Evolutionary conservation across 2,329 filamentous ascomycete genomes (phyloP), one percentile per base, ranked within the genome.

Genomic region (Hypoxylon sp.): DNA sequence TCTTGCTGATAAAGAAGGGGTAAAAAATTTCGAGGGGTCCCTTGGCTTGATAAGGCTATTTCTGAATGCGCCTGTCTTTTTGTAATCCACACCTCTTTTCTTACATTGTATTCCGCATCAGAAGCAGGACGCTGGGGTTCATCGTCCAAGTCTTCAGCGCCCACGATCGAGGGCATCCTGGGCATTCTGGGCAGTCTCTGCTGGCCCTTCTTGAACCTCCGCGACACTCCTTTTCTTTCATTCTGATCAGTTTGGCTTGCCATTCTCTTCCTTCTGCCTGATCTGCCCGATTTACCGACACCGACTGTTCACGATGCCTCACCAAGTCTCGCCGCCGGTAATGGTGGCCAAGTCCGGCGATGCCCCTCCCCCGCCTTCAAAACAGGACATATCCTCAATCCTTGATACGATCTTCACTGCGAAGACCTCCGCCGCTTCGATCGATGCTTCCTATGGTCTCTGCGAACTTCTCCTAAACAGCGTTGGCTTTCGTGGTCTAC

Each of bases 391-490:
- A 67, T 79, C 84, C 65, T 84, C 86, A 59, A 79, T 93, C 44
- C 76, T 93, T 71, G 81, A 87, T 72, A 89, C 85, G 51, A 86
- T 93, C 70, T 93, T 94, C 79, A 86, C 83, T 48, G 87, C 91
- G 38, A 82, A 88, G 74, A 88, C 88, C 3, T 93, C 91, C 2
- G 84, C 88, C 74, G 84, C 86, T 65, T 91, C 91, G 14, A 85
- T 93, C 77, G 86, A 89, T 64, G 87, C 86, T 67, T 82, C 83
- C 71, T 89, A 89, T 71, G 83, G 79, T 16, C 82, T 89, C n/a
- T 89, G 86, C 80, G 84, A 88, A 71, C 74, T 87, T 22, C 77
- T 90, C 5, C 77, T 87, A 70, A 83, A 82, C 77, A 81, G 82
- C 38, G 81, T 86, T 64, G 85, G 85, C 69, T 83, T 82, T 72